Conservation (phyloP, 1,284 basidiomycete genomes). For the Polyporus tsugae region DNA sequence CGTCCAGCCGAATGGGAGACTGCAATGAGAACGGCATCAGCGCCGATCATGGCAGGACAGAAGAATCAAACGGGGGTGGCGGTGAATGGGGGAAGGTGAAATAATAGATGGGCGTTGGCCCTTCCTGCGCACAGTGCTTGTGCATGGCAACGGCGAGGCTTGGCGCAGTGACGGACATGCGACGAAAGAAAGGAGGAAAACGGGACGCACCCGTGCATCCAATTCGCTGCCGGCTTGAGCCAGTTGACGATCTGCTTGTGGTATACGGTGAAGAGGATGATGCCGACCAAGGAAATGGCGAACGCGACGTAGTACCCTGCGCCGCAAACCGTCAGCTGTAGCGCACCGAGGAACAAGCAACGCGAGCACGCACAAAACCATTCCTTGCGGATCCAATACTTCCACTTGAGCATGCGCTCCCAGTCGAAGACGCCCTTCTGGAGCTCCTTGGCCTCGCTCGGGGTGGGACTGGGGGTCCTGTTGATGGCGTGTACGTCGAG, state of each 20-base stretch:
- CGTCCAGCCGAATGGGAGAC: conserved; percentile 67
- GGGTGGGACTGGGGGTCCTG: conserved; percentile 52
- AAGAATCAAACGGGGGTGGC: neutral
- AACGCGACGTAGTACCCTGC: conserved; percentile 36
- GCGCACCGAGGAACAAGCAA: neutral
- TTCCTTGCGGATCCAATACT: conserved; percentile 58
- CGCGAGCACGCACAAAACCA: conserved; percentile 54
- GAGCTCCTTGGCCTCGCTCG: conserved; percentile 47
- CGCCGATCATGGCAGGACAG: neutral
- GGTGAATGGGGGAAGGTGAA: too few relatives aligned
- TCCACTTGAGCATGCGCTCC: conserved; percentile 51
- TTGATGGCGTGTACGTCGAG: conserved; percentile 37
- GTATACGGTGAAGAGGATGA: conserved; percentile 64
- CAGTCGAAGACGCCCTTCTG: conserved; percentile 52
- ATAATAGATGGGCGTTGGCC: neutral
- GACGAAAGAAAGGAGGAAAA: neutral
- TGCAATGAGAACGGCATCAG: conserved; percentile 20
- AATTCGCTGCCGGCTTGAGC: conserved; percentile 62
- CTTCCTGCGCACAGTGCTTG: neutral
- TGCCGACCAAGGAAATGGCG: conserved; percentile 46
- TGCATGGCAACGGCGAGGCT: neutral
- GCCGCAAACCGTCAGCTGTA: conserved; percentile 8
- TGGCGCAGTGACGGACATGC: neutral
- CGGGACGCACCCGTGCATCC: conserved; percentile 53
- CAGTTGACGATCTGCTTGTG: conserved; percentile 63